Conservation (phyloP, 83 land plant genomes). For the Diphasiastrum complanatum region DNA sequence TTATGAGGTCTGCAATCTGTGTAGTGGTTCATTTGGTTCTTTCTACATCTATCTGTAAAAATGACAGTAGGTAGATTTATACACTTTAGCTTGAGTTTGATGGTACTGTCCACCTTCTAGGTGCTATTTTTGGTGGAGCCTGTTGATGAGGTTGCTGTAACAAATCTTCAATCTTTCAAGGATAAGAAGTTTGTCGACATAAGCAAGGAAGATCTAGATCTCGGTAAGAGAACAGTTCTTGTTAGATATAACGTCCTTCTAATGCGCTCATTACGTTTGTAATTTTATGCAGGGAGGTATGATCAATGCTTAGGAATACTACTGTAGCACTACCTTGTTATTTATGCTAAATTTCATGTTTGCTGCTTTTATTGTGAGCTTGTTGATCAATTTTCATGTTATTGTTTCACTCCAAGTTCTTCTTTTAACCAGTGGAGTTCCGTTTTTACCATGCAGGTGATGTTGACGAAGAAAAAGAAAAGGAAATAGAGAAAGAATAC, state of each 20-base stretch:
- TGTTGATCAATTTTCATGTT: too few relatives aligned
- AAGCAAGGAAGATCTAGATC: conserved; percentile 92
- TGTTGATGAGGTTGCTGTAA: conserved; percentile 86
- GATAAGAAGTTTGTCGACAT: conserved; percentile 97
- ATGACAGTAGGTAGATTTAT: background rate
- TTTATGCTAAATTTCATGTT: background rate
- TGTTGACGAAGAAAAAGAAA: conserved; percentile 83
- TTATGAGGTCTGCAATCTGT: conserved; percentile 49
- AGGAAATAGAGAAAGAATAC: conserved; percentile 72
- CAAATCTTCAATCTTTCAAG: conserved; percentile 77
- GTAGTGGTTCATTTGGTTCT: background rate
- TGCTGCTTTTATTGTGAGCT: background rate
- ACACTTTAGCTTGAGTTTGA: too few relatives aligned
- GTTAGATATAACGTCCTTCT: background rate
- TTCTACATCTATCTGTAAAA: background rate
- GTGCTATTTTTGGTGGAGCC: conserved; percentile 89
- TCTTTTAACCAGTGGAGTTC: background rate
- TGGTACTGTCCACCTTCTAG: conserved; percentile 23
- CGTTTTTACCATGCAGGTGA: conserved; percentile 47
- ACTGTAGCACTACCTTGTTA: background rate
- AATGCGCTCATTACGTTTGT: background rate
- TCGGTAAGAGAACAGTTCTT: conserved; percentile 38
- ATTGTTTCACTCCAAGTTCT: too few relatives aligned
- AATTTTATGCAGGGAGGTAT: background rate
- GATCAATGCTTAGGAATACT: background rate